These are phyloP conservation scores for Corynespora cassiicola DNA, from an alignment of 2,329 filamentous ascomycete species.

Conservation along the genomic window DNA sequence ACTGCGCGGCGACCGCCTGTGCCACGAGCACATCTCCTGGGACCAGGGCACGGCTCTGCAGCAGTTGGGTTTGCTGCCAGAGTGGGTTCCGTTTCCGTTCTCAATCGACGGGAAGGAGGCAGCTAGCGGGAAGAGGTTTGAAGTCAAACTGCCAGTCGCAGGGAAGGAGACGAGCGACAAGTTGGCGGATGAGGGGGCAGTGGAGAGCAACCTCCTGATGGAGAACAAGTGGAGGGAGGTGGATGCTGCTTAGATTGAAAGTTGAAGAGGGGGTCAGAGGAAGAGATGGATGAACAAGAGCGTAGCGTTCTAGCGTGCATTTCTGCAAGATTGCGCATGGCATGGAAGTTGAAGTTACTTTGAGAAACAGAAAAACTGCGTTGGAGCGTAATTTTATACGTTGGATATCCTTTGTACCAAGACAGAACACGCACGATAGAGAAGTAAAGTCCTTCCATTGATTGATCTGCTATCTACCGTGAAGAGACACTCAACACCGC, in stretches of 20 bases:
- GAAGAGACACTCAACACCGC: too few species aligned
- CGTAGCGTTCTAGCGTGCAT: too few species aligned
- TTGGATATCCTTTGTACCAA: too few species aligned
- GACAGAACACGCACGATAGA: too few species aligned
- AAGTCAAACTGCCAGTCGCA: conserved; percentile 68
- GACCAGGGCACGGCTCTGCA: conserved; percentile 69
- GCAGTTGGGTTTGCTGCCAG: conserved; percentile 68
- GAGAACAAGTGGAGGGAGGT: conserved; percentile 37
- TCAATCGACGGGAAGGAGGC: conserved; percentile 38
- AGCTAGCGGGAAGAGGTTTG: conserved; percentile 52
- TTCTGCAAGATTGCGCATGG: too few species aligned
- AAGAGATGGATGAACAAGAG: background rate
- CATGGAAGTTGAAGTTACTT: too few species aligned
- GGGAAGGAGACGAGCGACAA: conserved; percentile 62
- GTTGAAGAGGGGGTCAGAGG: background rate
- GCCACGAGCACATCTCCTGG: conserved; percentile 75
- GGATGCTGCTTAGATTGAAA: conserved; percentile 24
- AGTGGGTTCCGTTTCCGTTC: conserved; percentile 68
- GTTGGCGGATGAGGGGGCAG: conserved; percentile 56
- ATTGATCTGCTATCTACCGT: too few species aligned
- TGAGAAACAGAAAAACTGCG: too few species aligned
- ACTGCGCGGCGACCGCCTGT: conserved; percentile 71
- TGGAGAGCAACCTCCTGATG: conserved; percentile 66
- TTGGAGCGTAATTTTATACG: too few species aligned
- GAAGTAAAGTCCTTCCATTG: too few species aligned